These are phyloP conservation scores for Plenodomus biglobosus DNA, from an alignment of 2,329 filamentous ascomycete genomes.

Conservation along the genomic window DNA sequence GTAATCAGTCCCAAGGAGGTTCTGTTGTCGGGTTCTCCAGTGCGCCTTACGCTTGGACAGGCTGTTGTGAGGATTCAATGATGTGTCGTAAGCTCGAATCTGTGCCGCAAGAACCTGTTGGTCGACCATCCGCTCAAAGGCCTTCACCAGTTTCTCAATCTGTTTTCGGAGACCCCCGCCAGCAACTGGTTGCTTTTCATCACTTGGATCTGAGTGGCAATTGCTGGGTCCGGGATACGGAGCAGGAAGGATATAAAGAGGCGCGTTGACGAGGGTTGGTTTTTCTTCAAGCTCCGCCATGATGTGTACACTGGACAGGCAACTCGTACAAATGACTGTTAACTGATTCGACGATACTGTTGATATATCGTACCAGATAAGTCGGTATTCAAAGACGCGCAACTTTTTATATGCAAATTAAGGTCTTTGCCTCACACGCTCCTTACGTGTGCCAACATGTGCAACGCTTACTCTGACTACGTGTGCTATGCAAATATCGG, in stretches of 20 bases:
- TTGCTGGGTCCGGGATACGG: neutral
- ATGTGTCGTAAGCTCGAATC: slow-evolving; percentile 9
- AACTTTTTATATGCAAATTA: too few relatives aligned
- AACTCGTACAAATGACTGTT: too few relatives aligned
- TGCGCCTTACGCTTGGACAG: neutral
- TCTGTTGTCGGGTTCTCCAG: neutral
- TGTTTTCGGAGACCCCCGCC: slow-evolving; percentile 10
- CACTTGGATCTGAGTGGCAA: neutral
- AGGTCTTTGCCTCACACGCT: neutral
- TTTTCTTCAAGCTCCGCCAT: neutral
- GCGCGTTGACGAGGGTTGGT: neutral
- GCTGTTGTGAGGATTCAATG: neutral
- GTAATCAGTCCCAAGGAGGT: neutral
- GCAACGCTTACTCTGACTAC: neutral
- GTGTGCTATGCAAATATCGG: neutral
- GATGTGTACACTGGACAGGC: neutral
- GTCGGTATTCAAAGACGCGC: too few relatives aligned
- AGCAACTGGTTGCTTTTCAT: neutral
- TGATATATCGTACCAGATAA: too few relatives aligned
- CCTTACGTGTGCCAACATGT: neutral
- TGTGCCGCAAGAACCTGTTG: slow-evolving; percentile 16
- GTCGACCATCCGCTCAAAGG: slow-evolving; percentile 15
- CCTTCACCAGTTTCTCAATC: slow-evolving; percentile 7
- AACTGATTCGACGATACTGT: too few relatives aligned
- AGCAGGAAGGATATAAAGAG: neutral